Conservation (phyloP, 192 early-diverging fungal genomes). For the Phycomyces nitens region DNA sequence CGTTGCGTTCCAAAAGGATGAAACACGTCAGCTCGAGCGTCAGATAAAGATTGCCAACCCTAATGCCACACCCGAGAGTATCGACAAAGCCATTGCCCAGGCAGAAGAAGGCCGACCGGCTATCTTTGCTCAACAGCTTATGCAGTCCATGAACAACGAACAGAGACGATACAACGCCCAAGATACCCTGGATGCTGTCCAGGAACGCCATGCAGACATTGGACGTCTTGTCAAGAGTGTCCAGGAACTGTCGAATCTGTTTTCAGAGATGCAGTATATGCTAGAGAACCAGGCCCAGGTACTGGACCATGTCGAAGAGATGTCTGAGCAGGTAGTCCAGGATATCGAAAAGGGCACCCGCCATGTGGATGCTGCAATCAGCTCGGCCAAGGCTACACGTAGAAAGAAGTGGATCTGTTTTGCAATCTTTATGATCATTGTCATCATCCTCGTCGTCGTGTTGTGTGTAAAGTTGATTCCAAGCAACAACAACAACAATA, state of each 20-base stretch:
- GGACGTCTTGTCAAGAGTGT: conserved; percentile 51
- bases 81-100: conserved; percentile 52
- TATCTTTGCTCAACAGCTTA: conserved; percentile 58
- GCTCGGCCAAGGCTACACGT: conserved; percentile 40
- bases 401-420: conserved; percentile 61
- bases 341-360: conserved; percentile 60
- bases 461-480: conserved; percentile 29
- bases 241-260: conserved; percentile 53
- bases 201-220: conserved; percentile 60
- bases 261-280: conserved; percentile 63
- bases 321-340: conserved; percentile 44
- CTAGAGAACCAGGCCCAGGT: conserved; percentile 41
- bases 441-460: conserved; percentile 44
- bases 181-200: conserved; percentile 56
- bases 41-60: conserved; percentile 44
- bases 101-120: conserved; percentile 35
- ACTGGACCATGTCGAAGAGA: conserved; percentile 26
- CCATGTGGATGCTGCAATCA: conserved; percentile 53
- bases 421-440: conserved; percentile 34
- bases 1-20: conserved; percentile 31
- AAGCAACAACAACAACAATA: conserved; percentile 3
- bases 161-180: conserved; percentile 38
- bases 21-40: conserved; percentile 30
- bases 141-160: conserved; percentile 43
- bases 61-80: conserved; percentile 55